Percentiles rank a stretch among this genome's conserved stretches.
Conservation (phyloP, 1,284 basidiomycete genomes). For the Vanrija humicola region DNA sequence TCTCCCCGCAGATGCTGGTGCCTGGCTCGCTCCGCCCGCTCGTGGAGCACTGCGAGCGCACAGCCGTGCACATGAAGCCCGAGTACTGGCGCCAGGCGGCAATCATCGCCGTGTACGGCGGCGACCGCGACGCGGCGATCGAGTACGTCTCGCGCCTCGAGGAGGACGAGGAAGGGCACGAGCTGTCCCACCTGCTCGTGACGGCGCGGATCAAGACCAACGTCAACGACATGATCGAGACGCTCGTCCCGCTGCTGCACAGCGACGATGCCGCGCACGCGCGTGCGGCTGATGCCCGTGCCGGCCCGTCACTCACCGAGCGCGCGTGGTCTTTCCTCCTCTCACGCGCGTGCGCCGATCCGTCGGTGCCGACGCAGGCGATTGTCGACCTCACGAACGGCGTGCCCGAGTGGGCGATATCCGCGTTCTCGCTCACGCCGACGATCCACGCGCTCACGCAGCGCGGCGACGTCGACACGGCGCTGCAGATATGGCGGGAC, state of each 20-base stretch:
- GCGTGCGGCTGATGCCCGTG: background rate
- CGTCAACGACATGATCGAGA: background rate
- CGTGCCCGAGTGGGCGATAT: constrained; percentile 12
- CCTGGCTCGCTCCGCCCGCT: too few species aligned
- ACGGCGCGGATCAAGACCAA: too few species aligned
- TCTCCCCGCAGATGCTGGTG: too few species aligned
- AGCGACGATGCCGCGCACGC: background rate
- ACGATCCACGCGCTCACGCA: constrained; percentile 25
- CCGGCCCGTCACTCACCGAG: background rate
- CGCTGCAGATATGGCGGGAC: constrained; percentile 24
- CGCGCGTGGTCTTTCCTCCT: constrained; percentile 11
- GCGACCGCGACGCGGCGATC: too few species aligned
- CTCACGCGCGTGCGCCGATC: constrained; percentile 1
- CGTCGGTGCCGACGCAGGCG: constrained; percentile 2
- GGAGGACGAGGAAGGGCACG: too few species aligned
- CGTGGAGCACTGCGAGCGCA: too few species aligned
- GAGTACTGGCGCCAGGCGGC: too few species aligned
- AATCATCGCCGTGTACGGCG: too few species aligned
- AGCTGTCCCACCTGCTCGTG: too few species aligned
- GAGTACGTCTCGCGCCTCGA: too few species aligned
- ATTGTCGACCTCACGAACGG: constrained; percentile 16
- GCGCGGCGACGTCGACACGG: constrained; percentile 16
- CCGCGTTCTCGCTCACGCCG: constrained; percentile 25
- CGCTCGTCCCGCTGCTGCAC: background rate
- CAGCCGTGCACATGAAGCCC: too few species aligned